Conservation (phyloP, 1,139 yeast species). For the Yamadazyma jaroonii region DNA sequence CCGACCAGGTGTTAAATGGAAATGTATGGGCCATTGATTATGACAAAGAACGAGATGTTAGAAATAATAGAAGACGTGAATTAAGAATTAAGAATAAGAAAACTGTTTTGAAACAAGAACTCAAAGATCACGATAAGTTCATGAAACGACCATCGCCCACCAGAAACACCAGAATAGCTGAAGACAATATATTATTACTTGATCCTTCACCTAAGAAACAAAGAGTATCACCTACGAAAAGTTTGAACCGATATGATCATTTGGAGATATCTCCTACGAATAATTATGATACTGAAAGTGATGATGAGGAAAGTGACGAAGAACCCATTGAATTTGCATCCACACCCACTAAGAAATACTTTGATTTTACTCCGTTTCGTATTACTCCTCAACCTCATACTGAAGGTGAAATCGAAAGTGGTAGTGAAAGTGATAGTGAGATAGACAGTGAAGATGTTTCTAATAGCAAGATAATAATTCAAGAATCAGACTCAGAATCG, state of each 20-base stretch:
- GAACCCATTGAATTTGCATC: no score
- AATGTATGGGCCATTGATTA: conserved; percentile 24
- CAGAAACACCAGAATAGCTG: conserved; percentile 7
- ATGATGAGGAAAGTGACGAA: no score
- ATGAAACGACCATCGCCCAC: conserved; percentile 7
- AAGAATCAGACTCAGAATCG: no score
- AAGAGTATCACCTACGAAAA: conserved; percentile 13
- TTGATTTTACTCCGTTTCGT: no score
- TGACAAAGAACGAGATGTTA: conserved; percentile 17
- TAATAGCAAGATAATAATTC: no score
- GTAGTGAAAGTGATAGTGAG: conserved; percentile 1
- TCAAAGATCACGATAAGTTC: conserved; percentile 15
- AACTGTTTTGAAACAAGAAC: conserved; percentile 16
- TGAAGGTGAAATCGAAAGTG: not conserved
- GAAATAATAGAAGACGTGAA: conserved; percentile 12
- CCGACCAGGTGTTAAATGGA: conserved; percentile 8
- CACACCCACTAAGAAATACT: no score
- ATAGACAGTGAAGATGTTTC: no score
- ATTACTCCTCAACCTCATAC: not conserved
- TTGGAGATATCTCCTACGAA: conserved; percentile 1
- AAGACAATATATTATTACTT: conserved; percentile 23
- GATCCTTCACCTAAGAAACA: conserved; percentile 30
- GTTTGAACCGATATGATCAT: conserved; percentile 1
- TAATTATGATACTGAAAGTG: not conserved
- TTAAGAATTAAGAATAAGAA: conserved; percentile 7